phyloP scores from a whole-genome alignment of 2,329 filamentous ascomycete species.

The Dactylellina cionopaga region DNA sequence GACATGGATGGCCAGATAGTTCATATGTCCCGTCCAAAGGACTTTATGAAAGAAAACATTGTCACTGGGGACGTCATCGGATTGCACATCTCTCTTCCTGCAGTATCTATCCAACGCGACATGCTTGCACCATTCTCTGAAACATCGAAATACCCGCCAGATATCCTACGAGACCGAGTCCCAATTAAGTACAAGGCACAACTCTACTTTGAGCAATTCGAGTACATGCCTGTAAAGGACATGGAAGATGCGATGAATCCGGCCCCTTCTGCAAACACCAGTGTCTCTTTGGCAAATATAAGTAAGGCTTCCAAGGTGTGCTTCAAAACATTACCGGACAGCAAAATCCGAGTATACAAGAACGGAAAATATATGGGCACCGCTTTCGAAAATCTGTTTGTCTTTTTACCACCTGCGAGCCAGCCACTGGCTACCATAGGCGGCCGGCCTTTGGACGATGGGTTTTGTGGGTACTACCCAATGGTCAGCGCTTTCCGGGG shows the following conservation, averaged over 20 bases:
- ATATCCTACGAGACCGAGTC: slow-evolving; percentile 93
- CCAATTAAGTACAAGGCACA: slow-evolving; percentile 94
- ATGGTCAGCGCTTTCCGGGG: slow-evolving; percentile 91
- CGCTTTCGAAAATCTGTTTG: slow-evolving; percentile 84
- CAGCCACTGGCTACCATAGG: slow-evolving; percentile 76
- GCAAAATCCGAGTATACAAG: slow-evolving; percentile 88
- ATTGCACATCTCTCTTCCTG: slow-evolving; percentile 88
- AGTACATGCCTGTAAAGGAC: slow-evolving; percentile 86
- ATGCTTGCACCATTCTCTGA: slow-evolving; percentile 63
- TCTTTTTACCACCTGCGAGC: slow-evolving; percentile 91
- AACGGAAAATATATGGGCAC: slow-evolving; percentile 88
- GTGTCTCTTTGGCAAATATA: slow-evolving; percentile 10
- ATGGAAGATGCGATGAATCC: slow-evolving; percentile 85
- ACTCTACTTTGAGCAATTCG: slow-evolving; percentile 91
- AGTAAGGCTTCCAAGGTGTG: slow-evolving; percentile 28
- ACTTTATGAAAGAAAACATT: slow-evolving; percentile 78
- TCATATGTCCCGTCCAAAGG: slow-evolving; percentile 90
- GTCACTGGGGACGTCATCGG: slow-evolving; percentile 84
- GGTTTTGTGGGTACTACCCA: slow-evolving; percentile 94
- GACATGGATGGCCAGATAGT: slow-evolving; percentile 91
- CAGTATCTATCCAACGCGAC: slow-evolving; percentile 84
- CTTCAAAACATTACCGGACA: slow-evolving; percentile 69
- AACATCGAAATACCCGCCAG: slow-evolving; percentile 70
- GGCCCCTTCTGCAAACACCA: slow-evolving; percentile 61
- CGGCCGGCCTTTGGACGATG: slow-evolving; percentile 88